Base-by-base conservation (phyloP, 2,329 filamentous ascomycete species). In the Emergomyces africanus region DNA sequence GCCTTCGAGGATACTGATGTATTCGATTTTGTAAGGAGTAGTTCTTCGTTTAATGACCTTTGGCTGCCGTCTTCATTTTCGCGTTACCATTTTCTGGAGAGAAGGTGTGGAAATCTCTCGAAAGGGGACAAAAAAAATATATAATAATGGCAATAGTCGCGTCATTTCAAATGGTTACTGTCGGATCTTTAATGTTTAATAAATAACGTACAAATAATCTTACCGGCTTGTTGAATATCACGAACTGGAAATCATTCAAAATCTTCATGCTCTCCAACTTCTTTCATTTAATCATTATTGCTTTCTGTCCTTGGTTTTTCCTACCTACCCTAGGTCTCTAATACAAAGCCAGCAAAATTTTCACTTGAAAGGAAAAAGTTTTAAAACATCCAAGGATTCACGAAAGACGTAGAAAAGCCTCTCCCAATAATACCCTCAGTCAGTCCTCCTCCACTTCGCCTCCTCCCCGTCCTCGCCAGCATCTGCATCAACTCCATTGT, bases 361-460 rank as follows among this genome's bases (percentile, higher is more conserved):
- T 4, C 3, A 42, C 6, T 10, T 23, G 0, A 9, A 23, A 10
- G 10, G n/a, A 44, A 12, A 44, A 12, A 23, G 12, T 20, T 8
- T 23, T n/a, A 44, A 44, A 44, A 44, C 42, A 20, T 44, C 42
- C 42, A 44, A 44, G n/a, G 18, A 41, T 44, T 44, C 20, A 30
- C 5, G 30, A 49, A n/a, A n/a, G n/a, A n/a, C n/a, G n/a, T n/a
- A n/a, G n/a, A n/a, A n/a, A 30, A 25, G 30, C 48, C 61, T 59
- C 18, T 48, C 58, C 51, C 57, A 57, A 57, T 49, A 54, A 48
- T n/a, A 23, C 42, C 2, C 57, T 46, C 42, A 54, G 35, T 59
- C 77, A 35, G 78, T 82, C 63, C 78, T 73, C 64, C 77, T 73
- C 80, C 80, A 82, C 66, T 82, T 82, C 12, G 74, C 74, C 65